Percentiles rank a stretch among this genome's conserved stretches.
Conservation (phyloP, 106 monocot genomes). For the Dioscorea alata region DNA sequence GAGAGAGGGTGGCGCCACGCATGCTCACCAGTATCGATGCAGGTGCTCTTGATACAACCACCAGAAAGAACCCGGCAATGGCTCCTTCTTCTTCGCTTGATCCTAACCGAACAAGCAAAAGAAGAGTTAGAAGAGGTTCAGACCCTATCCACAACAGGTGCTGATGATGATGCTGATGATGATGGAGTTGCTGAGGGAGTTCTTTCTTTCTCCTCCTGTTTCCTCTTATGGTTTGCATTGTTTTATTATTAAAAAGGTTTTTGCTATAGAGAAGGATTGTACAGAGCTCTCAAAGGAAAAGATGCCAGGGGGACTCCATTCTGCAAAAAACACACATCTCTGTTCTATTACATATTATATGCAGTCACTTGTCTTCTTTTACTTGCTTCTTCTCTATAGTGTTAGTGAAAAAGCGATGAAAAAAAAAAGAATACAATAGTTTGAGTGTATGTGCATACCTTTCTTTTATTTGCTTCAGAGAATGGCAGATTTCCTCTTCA, state of each 20-base stretch:
- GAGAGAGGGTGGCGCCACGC: conserved; percentile 14
- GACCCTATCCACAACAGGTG: conserved; percentile 84
- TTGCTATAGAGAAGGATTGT: conserved; percentile 30
- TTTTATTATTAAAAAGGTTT: conserved; percentile 8
- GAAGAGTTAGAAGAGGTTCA: conserved; percentile 66
- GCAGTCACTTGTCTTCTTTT: no score
- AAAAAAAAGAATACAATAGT: no score
- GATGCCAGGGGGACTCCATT: conserved; percentile 7
- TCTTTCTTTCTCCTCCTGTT: conserved; percentile 7
- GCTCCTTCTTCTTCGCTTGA: conserved; percentile 31
- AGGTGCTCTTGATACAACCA: conserved; percentile 7
- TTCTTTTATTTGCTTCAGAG: no score
- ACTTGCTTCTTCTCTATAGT: no score
- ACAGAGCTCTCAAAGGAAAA: conserved; percentile 28
- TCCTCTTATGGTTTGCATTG: neutral
- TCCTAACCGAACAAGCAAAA: conserved; percentile 50
- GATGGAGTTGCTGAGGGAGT: conserved; percentile 1
- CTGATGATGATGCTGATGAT: conserved; percentile 10
- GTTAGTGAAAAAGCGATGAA: no score
- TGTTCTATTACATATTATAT: neutral
- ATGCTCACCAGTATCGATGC: conserved; percentile 7
- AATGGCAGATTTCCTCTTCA: no score
- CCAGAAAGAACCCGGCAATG: conserved; percentile 13
- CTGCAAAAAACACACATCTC: neutral
- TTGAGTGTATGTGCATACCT: no score